Evolutionary conservation across 805 yeast species (phyloP).

Genomic region (Teunomyces lycoperdinae): DNA sequence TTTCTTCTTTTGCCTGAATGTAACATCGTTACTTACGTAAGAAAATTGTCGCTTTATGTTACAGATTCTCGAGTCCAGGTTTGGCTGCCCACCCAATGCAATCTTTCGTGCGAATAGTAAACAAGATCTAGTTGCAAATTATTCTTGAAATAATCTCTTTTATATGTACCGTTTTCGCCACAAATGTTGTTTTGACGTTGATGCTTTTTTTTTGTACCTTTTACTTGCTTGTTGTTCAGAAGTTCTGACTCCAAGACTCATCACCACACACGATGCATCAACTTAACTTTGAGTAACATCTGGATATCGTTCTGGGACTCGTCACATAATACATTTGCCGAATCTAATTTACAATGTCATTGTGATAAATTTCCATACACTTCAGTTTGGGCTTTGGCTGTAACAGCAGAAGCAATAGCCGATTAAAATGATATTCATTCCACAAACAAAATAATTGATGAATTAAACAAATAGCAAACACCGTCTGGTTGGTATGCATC

Average conservation of each 20-base stretch:
- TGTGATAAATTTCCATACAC: conserved; percentile 5
- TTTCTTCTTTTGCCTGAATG: background rate
- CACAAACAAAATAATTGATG: conserved; percentile 4
- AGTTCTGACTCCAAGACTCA: background rate
- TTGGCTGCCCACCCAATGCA: background rate
- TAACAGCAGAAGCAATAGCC: conserved; percentile 12
- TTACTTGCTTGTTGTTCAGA: background rate
- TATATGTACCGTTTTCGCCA: background rate
- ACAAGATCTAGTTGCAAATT: background rate
- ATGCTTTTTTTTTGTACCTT: background rate
- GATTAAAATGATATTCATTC: conserved; percentile 2
- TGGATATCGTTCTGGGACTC: conserved; percentile 19
- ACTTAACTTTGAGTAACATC: conserved; percentile 9
- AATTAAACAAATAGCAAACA: conserved; percentile 8
- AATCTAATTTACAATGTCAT: conserved; percentile 7
- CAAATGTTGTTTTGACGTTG: background rate
- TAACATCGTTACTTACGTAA: background rate
- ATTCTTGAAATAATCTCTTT: background rate
- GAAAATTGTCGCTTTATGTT: background rate
- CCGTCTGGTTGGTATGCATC: conserved; percentile 12
- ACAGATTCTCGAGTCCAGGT: background rate
- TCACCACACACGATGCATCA: conserved; percentile 7
- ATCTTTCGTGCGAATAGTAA: background rate
- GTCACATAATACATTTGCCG: conserved; percentile 8
- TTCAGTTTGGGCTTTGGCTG: conserved; percentile 14